These are phyloP conservation scores for Myriosclerotinia scirpicola DNA, from an alignment of 2,329 filamentous ascomycete species.

Conservation along the genomic window DNA sequence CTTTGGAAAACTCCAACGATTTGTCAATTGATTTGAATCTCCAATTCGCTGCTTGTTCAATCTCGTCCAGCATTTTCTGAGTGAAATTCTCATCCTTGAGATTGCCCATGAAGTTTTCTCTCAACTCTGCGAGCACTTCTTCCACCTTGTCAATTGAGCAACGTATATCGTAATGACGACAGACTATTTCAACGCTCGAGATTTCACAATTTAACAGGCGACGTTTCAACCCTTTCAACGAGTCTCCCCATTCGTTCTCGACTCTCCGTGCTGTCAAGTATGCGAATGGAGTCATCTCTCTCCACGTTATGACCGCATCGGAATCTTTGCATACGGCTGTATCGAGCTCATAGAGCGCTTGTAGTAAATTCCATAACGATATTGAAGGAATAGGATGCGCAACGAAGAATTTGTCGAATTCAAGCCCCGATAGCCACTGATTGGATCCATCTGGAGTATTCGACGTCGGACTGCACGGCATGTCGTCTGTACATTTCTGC, in stretches of 20 bases:
- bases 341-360: slow-evolving; percentile 7
- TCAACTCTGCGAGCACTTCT: background rate
- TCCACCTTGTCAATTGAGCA: slow-evolving; percentile 13
- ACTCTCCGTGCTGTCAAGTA: background rate
- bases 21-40: slow-evolving; percentile 3
- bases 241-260: background rate
- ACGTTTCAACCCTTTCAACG: background rate
- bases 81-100: background rate
- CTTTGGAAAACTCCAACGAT: background rate
- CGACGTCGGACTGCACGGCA: background rate
- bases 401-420: background rate
- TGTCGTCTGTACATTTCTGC: background rate
- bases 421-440: background rate
- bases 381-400: background rate
- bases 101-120: background rate
- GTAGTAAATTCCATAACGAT: background rate
- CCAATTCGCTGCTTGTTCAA: background rate
- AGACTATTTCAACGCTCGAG: background rate
- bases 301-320: background rate
- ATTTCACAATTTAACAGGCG: background rate
- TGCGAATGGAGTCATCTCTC: background rate
- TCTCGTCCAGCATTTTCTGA: background rate
- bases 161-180: background rate
- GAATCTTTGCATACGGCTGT: background rate
- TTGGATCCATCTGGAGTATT: background rate